Percentiles rank a stretch among this genome's conserved stretches.
phyloP scores from a whole-genome alignment of 352 stramenopile genomes.

The Phytopythium helicoides region DNA sequence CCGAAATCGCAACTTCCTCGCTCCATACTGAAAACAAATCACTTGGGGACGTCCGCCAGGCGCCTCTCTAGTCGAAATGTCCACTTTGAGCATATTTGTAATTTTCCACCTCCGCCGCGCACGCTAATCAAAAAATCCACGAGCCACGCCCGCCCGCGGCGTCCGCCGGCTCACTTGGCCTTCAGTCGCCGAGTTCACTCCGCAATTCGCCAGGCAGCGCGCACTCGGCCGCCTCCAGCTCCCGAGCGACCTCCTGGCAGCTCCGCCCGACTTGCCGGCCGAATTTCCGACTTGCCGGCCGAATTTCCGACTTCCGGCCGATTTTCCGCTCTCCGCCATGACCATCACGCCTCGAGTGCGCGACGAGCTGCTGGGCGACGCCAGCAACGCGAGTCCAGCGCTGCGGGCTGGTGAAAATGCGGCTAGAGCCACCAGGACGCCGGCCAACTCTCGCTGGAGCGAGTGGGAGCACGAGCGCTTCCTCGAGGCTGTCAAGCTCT shows the following conservation, averaged over 20 bases:
- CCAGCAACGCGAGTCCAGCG: background rate
- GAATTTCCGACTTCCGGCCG: too few relatives aligned
- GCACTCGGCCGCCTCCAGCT: background rate
- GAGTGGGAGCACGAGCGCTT: conserved; percentile 38
- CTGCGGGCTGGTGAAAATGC: background rate
- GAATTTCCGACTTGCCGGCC: background rate
- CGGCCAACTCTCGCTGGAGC: conserved; percentile 12
- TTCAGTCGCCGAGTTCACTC: background rate
- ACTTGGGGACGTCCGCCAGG: background rate
- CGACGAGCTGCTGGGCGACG: background rate
- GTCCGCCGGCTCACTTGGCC: background rate
- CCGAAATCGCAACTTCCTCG: too few relatives aligned
- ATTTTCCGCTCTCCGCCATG: background rate
- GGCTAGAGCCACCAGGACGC: background rate
- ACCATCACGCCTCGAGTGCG: conserved; percentile 4
- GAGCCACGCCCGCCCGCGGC: background rate
- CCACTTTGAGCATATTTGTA: too few relatives aligned
- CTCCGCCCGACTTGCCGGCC: background rate
- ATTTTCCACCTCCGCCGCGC: too few relatives aligned
- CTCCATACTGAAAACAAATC: too few relatives aligned
- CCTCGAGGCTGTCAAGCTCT: conserved; percentile 38
- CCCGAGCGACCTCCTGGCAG: background rate
- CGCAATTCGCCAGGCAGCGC: conserved; percentile 2
- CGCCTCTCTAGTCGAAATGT: too few relatives aligned
- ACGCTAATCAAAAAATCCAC: conserved; percentile 1